Percentiles rank a stretch among this genome's conserved stretches.
phyloP scores from a whole-genome alignment of 192 early-diverging fungal genomes.

The Coemansia sp. region DNA sequence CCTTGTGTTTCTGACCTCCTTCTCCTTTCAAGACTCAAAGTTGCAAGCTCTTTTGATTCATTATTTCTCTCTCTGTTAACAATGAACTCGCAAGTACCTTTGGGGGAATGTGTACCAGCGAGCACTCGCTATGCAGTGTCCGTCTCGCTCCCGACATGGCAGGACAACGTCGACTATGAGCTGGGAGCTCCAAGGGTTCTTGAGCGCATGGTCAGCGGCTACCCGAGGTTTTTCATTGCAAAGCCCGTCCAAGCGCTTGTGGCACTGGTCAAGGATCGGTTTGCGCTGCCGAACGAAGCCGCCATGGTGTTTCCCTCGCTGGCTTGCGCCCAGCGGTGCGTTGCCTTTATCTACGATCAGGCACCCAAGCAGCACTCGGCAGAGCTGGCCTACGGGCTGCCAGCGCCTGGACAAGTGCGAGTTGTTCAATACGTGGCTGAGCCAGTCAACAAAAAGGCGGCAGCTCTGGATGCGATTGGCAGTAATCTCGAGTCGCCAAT shows the following conservation, averaged over 20 bases:
- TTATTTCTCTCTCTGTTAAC: not conserved
- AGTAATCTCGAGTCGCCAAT: conserved; percentile 55
- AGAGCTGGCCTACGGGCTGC: conserved; percentile 14
- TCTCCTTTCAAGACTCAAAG: not conserved
- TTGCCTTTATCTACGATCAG: conserved; percentile 47
- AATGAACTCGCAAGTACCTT: conserved; percentile 34
- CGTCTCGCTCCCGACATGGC: conserved; percentile 88
- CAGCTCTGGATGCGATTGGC: conserved; percentile 48
- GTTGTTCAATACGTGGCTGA: conserved; percentile 44
- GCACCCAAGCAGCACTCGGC: conserved; percentile 29
- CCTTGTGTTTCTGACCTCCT: not conserved
- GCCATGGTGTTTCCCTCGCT: conserved; percentile 78
- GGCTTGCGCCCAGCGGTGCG: conserved; percentile 62
- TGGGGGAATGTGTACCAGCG: conserved; percentile 78
- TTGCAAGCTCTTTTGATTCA: not conserved
- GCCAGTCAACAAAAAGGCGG: conserved; percentile 43
- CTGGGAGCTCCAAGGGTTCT: conserved; percentile 77
- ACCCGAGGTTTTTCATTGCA: conserved; percentile 92
- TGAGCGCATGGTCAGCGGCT: conserved; percentile 76
- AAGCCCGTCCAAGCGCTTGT: conserved; percentile 51
- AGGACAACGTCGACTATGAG: conserved; percentile 91
- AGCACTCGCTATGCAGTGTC: conserved; percentile 83
- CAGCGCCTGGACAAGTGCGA: conserved; percentile 39
- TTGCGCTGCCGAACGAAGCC: conserved; percentile 59
- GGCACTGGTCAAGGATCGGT: conserved; percentile 55